These are phyloP conservation scores for Peribolospora baueri DNA, from an alignment of 768 basidiomycete genomes.

Conservation along the genomic window DNA sequence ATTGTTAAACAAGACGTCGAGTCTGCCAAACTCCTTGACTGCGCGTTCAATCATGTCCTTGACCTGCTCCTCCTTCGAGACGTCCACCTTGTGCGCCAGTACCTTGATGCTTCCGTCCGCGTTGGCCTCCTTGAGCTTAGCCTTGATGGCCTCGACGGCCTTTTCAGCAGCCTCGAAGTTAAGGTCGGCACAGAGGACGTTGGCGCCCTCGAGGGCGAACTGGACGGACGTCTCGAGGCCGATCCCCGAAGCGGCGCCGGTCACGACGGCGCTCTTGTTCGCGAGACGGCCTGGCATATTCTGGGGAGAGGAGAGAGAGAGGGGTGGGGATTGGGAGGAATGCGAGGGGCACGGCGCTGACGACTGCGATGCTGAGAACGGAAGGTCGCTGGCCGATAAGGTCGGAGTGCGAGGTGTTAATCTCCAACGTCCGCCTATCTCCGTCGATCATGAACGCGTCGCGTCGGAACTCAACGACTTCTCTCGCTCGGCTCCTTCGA, in stretches of 20 bases:
- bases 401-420: no score
- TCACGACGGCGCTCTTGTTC: constrained; percentile 46
- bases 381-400: no score
- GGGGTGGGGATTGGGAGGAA: no score
- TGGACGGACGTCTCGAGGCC: constrained; percentile 86
- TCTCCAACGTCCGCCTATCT: no score
- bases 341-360: no score
- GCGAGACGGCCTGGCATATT: constrained; percentile 4
- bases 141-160: constrained; percentile 34
- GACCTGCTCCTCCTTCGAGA: constrained; percentile 64
- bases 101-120: constrained; percentile 19
- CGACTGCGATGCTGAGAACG: no score
- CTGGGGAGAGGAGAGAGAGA: no score
- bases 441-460: no score
- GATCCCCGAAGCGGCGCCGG: constrained; percentile 84
- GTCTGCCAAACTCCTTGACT: constrained; percentile 62
- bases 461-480: no score
- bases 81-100: constrained; percentile 48
- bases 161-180: constrained; percentile 50
- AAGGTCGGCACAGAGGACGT: constrained; percentile 68
- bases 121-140: constrained; percentile 35
- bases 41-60: constrained; percentile 57
- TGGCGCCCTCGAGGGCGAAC: constrained; percentile 86
- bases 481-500: no score
- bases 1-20: constrained; percentile 49